Percentiles rank a stretch among this genome's conserved stretches.
These are phyloP conservation scores for Chlamydomonas sp. DNA, from an alignment of 139 green algal species.

Conservation along the genomic window DNA sequence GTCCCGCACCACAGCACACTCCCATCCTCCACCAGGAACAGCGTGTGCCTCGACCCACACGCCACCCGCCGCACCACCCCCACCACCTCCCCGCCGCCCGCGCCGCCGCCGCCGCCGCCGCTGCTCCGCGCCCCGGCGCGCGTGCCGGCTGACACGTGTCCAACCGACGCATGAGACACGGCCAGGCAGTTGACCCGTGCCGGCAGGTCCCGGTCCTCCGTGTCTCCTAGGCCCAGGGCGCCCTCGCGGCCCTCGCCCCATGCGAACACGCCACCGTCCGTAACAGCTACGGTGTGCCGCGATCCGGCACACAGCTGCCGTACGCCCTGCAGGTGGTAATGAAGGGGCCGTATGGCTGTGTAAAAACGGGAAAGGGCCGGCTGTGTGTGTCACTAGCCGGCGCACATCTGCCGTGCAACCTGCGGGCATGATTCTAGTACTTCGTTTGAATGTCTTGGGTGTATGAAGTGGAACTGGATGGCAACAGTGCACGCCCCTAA, in stretches of 20 bases:
- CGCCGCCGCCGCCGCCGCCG: not conserved
- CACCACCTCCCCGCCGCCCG: constrained; percentile 9
- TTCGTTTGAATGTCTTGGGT: too few relatives aligned
- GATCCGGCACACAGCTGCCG: constrained; percentile 69
- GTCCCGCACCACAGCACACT: constrained; percentile 74
- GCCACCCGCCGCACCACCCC: constrained; percentile 57
- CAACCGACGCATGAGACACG: not conserved
- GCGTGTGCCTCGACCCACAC: constrained; percentile 70
- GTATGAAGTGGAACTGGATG: too few relatives aligned
- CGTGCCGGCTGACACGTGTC: too few relatives aligned
- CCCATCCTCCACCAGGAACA: constrained; percentile 78
- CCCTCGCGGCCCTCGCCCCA: constrained; percentile 79
- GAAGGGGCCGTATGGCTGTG: not conserved
- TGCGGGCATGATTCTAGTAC: too few relatives aligned
- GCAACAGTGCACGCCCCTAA: too few relatives aligned
- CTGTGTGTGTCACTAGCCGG: too few relatives aligned
- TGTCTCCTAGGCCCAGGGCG: constrained; percentile 66
- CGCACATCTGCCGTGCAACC: not conserved
- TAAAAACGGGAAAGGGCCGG: too few relatives aligned
- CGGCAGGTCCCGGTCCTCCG: constrained; percentile 33
- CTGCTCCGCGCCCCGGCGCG: not conserved
- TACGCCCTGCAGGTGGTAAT: constrained; percentile 61
- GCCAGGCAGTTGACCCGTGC: not conserved
- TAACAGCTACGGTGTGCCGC: constrained; percentile 81
- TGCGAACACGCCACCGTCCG: constrained; percentile 71